A percentile compares a stretch with the other conserved stretches of the same genome.
Evolutionary conservation across 2,329 filamentous ascomycete genomes (phyloP).

Genomic region (Chrysoporthe austroafricana): DNA sequence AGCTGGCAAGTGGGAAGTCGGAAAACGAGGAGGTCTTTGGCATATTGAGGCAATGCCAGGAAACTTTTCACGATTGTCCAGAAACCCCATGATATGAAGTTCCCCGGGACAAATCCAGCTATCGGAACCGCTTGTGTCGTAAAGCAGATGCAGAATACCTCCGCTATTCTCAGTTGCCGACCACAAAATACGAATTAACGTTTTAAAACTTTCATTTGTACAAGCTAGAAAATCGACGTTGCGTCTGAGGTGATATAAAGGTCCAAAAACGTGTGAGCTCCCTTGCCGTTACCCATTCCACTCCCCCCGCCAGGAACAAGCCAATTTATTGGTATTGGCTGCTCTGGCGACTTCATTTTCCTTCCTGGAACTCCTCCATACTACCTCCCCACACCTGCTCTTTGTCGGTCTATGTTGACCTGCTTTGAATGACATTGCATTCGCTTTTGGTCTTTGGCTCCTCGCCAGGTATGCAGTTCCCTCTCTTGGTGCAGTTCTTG

Average conservation of each 20-base stretch:
- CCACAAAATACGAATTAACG: constrained; percentile 11
- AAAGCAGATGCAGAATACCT: too few species aligned
- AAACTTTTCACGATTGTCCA: too few species aligned
- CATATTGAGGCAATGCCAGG: too few species aligned
- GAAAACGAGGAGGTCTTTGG: too few species aligned
- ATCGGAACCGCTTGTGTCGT: too few species aligned
- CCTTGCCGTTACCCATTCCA: constrained; percentile 12
- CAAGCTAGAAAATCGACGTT: constrained; percentile 36
- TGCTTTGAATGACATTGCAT: background rate
- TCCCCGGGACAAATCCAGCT: too few species aligned
- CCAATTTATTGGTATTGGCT: constrained; percentile 29
- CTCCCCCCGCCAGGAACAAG: constrained; percentile 25
- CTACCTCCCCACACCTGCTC: constrained; percentile 35
- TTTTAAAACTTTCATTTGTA: constrained; percentile 43
- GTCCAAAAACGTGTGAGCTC: constrained; percentile 32
- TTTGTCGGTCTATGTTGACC: constrained; percentile 11
- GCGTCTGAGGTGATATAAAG: constrained; percentile 25
- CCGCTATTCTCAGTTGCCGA: background rate
- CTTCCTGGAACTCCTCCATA: background rate
- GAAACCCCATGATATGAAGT: too few species aligned
- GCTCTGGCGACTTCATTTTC: constrained; percentile 35
- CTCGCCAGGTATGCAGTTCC: constrained; percentile 8
- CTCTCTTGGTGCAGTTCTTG: constrained; percentile 5
- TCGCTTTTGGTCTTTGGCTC: background rate
- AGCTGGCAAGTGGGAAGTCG: too few species aligned